Conservation (phyloP, 2,329 filamentous ascomycete genomes). For the Fusarium lateritium region DNA sequence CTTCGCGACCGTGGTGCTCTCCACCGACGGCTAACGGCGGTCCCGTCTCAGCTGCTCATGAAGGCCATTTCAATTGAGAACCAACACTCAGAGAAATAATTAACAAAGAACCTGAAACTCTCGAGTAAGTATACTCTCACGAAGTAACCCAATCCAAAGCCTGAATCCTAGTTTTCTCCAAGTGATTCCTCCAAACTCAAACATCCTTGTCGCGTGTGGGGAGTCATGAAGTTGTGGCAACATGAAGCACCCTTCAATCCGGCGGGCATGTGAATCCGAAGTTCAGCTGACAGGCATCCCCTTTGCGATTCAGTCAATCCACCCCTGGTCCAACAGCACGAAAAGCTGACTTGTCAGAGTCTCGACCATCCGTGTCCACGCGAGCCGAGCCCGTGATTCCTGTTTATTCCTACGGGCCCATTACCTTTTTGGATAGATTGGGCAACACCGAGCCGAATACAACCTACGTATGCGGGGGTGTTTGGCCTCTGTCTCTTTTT, state of each 20-base stretch:
- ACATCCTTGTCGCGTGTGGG: slow-evolving; percentile 33
- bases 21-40: slow-evolving; percentile 30
- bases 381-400: slow-evolving; percentile 28
- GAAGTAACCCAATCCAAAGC: slow-evolving; percentile 1
- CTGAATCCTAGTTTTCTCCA: not conserved
- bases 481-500: slow-evolving; percentile 17
- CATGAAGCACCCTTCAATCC: slow-evolving; percentile 2
- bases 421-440: slow-evolving; percentile 42
- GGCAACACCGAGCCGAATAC: slow-evolving; percentile 36
- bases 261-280: slow-evolving; percentile 41
- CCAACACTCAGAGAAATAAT: not conserved
- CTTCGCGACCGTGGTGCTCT: slow-evolving; percentile 5
- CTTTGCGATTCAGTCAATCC: slow-evolving; percentile 12
- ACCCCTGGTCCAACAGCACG: slow-evolving; percentile 21
- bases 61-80: slow-evolving; percentile 4
- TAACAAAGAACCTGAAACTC: not conserved
- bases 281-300: slow-evolving; percentile 19
- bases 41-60: slow-evolving; percentile 9
- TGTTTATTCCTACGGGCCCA: slow-evolving; percentile 35
- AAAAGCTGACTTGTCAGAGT: slow-evolving; percentile 40
- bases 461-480: slow-evolving; percentile 35
- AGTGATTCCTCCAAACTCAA: slow-evolving; percentile 9
- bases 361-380: slow-evolving; percentile 29
- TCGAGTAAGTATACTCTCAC: not conserved
- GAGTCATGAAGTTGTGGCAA: slow-evolving; percentile 32